A percentile compares a stretch with the other conserved stretches of the same genome.
Conservation (phyloP, 106 monocot species). For the Platanthera guangdongensis region DNA sequence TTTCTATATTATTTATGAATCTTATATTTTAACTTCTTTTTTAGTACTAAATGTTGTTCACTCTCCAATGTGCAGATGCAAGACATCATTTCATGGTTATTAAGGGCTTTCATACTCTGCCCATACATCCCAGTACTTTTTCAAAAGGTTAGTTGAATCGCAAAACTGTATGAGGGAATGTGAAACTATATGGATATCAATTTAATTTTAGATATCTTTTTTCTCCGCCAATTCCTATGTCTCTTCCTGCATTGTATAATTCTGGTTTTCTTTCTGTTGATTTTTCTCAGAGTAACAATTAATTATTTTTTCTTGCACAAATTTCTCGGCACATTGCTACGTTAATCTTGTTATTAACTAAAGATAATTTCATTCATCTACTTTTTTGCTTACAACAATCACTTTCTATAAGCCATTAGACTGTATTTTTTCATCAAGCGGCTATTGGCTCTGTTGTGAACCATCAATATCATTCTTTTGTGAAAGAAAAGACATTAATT, state of each 20-base stretch:
- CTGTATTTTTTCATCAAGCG: constrained; percentile 88
- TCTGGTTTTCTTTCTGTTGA: no score
- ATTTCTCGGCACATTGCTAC: constrained; percentile 64
- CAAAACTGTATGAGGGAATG: no score
- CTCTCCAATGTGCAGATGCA: constrained; percentile 43
- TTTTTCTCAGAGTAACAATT: no score
- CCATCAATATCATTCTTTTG: constrained; percentile 23
- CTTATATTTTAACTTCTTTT: constrained; percentile 9
- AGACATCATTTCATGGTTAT: constrained; percentile 54
- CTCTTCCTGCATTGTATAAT: constrained; percentile 5
- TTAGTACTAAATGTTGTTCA: constrained; percentile 53
- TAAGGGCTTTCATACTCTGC: constrained; percentile 58
- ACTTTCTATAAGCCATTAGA: constrained; percentile 69
- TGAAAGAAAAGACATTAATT: constrained; percentile 14
- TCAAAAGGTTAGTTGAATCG: constrained; percentile 83
- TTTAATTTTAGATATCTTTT: not conserved
- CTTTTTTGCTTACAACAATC: constrained; percentile 26
- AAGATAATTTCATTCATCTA: constrained; percentile 26
- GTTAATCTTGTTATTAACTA: constrained; percentile 45
- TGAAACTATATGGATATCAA: not conserved
- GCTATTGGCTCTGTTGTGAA: constrained; percentile 60
- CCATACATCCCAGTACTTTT: constrained; percentile 52
- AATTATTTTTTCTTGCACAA: constrained; percentile 30
- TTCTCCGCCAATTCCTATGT: no score
- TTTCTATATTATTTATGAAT: not conserved